Evolutionary conservation across 768 basidiomycete genomes (phyloP).

Genomic region (Agaricus sinodeliciosus): DNA sequence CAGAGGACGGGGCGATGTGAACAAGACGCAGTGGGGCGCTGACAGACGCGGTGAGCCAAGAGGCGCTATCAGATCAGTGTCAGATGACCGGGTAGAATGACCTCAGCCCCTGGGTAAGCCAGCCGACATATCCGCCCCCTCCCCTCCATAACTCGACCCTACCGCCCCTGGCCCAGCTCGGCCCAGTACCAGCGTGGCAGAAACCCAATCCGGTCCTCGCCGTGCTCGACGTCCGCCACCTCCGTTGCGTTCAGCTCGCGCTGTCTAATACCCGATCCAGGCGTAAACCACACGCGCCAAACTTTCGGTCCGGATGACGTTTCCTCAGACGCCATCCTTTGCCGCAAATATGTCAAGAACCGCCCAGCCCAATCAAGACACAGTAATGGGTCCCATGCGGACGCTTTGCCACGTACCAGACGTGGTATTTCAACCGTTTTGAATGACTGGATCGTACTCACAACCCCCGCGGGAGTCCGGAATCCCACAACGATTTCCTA

Average conservation of each 20-base stretch:
- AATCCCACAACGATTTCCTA: slow-evolving; percentile 87
- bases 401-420: slow-evolving; percentile 64
- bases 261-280: slow-evolving; percentile 50
- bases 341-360: slow-evolving; percentile 51
- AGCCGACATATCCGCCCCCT: slow-evolving; percentile 1
- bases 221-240: slow-evolving; percentile 51
- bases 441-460: slow-evolving; percentile 64
- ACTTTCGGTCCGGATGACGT: slow-evolving; percentile 27
- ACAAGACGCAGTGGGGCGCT: neutral
- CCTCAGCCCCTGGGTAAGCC: slow-evolving; percentile 1
- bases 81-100: slow-evolving; percentile 6
- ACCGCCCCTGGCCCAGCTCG: slow-evolving; percentile 18
- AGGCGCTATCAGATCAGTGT: slow-evolving; percentile 1
- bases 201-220: slow-evolving; percentile 76
- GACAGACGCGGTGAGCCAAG: neutral
- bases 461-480: slow-evolving; percentile 66
- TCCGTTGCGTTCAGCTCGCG: slow-evolving; percentile 39
- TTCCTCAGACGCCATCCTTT: slow-evolving; percentile 20
- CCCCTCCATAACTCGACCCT: neutral
- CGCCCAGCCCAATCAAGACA: slow-evolving; percentile 71
- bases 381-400: slow-evolving; percentile 69
- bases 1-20: too few species aligned
- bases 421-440: slow-evolving; percentile 77
- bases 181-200: slow-evolving; percentile 69
- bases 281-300: slow-evolving; percentile 67